Evolutionary conservation across 352 stramenopile genomes (phyloP).

Genomic region (Blastocystis sp.): DNA sequence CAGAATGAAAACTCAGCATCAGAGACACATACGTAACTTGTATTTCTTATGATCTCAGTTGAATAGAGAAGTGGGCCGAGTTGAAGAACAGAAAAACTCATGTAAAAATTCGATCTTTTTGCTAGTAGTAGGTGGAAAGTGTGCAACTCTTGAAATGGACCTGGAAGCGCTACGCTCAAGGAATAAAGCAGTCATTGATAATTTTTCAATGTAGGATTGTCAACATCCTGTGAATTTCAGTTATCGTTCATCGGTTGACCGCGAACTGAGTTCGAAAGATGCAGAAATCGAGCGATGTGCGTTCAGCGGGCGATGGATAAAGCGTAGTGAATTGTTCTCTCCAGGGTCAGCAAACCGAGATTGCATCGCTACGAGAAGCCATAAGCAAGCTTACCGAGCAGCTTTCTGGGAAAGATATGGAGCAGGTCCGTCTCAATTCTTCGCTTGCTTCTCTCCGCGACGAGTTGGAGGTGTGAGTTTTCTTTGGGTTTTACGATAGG

Average conservation of each 20-base stretch:
- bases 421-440: neutral
- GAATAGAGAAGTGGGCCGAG: neutral
- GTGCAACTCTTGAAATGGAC: neutral
- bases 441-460: neutral
- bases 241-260: neutral
- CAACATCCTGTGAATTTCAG: neutral
- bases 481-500: neutral
- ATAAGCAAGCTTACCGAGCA: neutral
- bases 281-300: neutral
- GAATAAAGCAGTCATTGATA: neutral
- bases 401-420: neutral
- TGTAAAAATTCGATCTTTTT: neutral
- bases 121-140: slow-evolving; percentile 2
- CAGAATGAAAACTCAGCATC: neutral
- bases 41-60: neutral
- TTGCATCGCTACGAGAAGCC: neutral
- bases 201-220: neutral
- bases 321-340: neutral
- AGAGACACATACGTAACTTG: neutral
- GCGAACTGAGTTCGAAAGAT: neutral
- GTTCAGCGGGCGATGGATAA: neutral
- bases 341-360: neutral
- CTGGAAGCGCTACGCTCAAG: neutral
- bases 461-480: neutral
- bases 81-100: neutral